Conservation (phyloP, 768 basidiomycete species). For the Termitomyces sp. region DNA sequence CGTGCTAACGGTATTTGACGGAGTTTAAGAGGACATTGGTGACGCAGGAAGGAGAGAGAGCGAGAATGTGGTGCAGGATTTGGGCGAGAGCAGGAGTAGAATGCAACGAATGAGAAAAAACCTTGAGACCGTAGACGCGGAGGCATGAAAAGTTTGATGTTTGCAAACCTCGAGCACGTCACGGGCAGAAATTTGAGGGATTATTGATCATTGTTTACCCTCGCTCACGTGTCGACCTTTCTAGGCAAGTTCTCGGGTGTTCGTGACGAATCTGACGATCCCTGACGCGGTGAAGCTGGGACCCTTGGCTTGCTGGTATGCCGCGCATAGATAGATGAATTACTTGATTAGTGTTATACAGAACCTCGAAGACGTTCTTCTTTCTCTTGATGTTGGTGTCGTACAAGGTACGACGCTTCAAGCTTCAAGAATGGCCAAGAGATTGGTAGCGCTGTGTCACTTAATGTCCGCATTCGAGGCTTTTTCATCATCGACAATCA, state of each 20-base stretch:
- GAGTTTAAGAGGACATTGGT: constrained; percentile 30
- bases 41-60: constrained; percentile 35
- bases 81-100: constrained; percentile 51
- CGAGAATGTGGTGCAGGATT: constrained; percentile 27
- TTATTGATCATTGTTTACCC: constrained; percentile 30
- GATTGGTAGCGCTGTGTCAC: background rate
- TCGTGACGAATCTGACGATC: too few species aligned
- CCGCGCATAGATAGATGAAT: too few species aligned
- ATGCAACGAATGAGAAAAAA: constrained; percentile 54
- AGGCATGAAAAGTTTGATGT: constrained; percentile 35
- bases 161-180: constrained; percentile 2
- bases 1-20: constrained; percentile 22
- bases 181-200: constrained; percentile 28
- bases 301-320: too few species aligned
- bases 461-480: background rate
- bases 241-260: background rate
- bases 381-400: background rate
- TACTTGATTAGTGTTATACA: background rate
- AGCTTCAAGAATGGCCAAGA: too few species aligned
- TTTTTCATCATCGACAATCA: background rate
- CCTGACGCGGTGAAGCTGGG: background rate
- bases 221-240: constrained; percentile 5
- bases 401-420: background rate
- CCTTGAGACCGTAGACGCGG: constrained; percentile 46
- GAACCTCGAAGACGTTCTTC: background rate